A percentile compares a stretch with the other conserved stretches of the same genome.
phyloP scores from a whole-genome alignment of 306 rosid genomes.

The Coriaria nepalensis region DNA sequence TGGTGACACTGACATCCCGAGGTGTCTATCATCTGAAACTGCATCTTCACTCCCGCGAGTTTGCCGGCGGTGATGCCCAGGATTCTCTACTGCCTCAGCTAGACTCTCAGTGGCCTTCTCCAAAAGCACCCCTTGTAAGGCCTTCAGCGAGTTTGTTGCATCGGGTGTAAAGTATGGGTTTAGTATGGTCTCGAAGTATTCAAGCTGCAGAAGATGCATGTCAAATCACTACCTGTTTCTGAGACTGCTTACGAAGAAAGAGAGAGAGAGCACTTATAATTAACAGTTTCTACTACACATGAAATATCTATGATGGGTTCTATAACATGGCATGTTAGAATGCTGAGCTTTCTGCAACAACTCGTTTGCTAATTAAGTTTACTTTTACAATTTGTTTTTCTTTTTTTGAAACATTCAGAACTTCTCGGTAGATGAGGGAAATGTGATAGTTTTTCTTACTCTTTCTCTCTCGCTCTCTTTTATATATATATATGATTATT shows the following conservation, averaged over 20 bases:
- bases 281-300: conserved; percentile 7
- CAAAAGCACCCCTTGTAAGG: conserved; percentile 82
- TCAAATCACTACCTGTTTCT: not conserved
- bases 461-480: too few species aligned
- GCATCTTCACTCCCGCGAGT: conserved; percentile 99
- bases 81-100: conserved; percentile 57
- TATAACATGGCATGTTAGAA: not conserved
- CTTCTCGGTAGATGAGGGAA: too few species aligned
- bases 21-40: conserved; percentile 53
- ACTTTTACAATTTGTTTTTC: too few species aligned
- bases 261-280: too few species aligned
- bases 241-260: too few species aligned
- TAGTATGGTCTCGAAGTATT: conserved; percentile 84
- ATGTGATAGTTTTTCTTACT: too few species aligned
- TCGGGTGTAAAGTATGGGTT: conserved; percentile 86
- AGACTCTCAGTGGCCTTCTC: conserved; percentile 88
- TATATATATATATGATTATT: too few species aligned
- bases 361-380: too few species aligned
- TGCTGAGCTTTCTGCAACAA: not conserved
- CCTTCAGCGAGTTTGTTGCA: conserved; percentile 84
- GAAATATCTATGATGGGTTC: conserved; percentile 10
- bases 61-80: conserved; percentile 79
- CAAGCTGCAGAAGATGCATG: conserved; percentile 62
- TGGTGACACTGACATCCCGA: conserved; percentile 61
- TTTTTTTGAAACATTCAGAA: too few species aligned